Evolutionary conservation across 78 protist species (phyloP).

Genomic region (Guillardia theta): DNA sequence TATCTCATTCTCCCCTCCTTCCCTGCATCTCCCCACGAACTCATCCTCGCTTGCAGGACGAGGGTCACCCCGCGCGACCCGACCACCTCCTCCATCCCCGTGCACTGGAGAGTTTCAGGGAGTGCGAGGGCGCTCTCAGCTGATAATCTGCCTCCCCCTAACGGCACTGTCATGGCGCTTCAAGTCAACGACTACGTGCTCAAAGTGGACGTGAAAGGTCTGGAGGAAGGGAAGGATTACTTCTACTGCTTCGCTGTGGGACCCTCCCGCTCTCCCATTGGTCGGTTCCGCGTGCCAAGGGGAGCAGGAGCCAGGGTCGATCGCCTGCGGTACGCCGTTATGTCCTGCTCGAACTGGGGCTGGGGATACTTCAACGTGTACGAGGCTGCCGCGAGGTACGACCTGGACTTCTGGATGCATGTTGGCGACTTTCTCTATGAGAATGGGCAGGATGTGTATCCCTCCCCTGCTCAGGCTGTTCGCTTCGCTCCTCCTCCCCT

Average conservation of each 20-base stretch:
- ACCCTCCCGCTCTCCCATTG: neutral
- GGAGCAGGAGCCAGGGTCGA: neutral
- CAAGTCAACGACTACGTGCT: neutral
- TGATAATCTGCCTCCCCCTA: too few species aligned
- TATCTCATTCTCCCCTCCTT: neutral
- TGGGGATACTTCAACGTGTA: conserved; percentile 33
- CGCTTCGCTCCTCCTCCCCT: neutral
- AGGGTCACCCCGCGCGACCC: neutral
- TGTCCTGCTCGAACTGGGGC: conserved; percentile 16
- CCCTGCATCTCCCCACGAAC: neutral
- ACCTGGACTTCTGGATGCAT: conserved; percentile 23
- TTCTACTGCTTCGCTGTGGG: neutral
- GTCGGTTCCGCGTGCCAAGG: neutral
- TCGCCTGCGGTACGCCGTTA: neutral
- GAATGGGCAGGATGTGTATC: neutral
- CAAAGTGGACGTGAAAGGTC: neutral
- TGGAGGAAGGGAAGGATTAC: neutral
- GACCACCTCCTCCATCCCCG: neutral
- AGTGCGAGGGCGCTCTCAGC: neutral
- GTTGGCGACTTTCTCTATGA: neutral
- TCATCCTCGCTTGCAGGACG: neutral
- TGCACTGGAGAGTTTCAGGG: neutral
- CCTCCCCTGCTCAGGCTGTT: neutral
- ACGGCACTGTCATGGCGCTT: neutral
- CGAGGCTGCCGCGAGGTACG: neutral